phyloP scores from a whole-genome alignment of 176 grass and related monocot species.

The Tillandsia fasciculata region DNA sequence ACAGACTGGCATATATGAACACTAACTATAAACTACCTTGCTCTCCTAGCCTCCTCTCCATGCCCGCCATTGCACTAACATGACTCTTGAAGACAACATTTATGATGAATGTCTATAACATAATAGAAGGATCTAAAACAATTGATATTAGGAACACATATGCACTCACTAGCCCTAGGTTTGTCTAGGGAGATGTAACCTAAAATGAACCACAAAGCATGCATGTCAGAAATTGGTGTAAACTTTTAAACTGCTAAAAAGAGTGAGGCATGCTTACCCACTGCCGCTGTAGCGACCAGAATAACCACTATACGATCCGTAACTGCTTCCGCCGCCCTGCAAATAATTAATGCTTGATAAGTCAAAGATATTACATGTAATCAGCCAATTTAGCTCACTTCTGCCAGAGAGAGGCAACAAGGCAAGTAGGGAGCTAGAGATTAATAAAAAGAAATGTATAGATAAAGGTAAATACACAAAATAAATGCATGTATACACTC shows the following conservation, averaged over 20 bases:
- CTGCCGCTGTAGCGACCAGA: slow-evolving; percentile 48
- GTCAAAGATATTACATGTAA: background rate
- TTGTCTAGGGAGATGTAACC: too few relatives aligned
- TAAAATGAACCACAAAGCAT: too few relatives aligned
- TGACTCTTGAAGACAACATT: too few relatives aligned
- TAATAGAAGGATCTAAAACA: too few relatives aligned
- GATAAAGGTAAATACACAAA: background rate
- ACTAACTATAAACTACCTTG: too few relatives aligned
- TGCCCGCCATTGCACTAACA: too few relatives aligned
- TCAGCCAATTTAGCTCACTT: background rate
- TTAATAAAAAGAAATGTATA: background rate
- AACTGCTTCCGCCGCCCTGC: slow-evolving; percentile 62
- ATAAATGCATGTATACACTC: background rate
- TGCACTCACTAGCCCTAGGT: too few relatives aligned
- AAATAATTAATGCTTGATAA: background rate
- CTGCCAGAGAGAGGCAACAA: background rate
- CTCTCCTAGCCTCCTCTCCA: too few relatives aligned
- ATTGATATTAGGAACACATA: too few relatives aligned
- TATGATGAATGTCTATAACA: too few relatives aligned
- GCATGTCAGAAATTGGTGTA: background rate
- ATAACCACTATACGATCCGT: slow-evolving; percentile 68
- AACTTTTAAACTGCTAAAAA: background rate
- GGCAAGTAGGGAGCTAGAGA: slow-evolving; percentile 14
- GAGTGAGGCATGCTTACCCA: slow-evolving; percentile 48
- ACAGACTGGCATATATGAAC: too few relatives aligned